Evolutionary conservation across 768 basidiomycete genomes (phyloP).

Genomic region (Naganishia onofrii): DNA sequence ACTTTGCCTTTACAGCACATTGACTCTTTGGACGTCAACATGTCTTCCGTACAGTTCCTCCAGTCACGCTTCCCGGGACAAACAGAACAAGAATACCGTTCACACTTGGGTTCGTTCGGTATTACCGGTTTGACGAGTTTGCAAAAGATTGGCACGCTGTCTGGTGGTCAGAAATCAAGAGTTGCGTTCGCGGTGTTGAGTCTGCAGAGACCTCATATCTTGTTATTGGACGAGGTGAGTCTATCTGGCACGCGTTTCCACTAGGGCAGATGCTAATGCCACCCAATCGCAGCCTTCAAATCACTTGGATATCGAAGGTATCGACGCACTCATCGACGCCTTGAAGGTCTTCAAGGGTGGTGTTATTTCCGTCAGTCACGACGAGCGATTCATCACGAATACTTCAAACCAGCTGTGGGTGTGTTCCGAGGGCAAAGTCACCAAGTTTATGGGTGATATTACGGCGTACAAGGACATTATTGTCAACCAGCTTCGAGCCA

Average conservation of each 20-base stretch:
- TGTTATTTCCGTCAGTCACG: slow-evolving; percentile 86
- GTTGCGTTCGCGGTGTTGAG: slow-evolving; percentile 88
- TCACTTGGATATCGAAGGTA: slow-evolving; percentile 94
- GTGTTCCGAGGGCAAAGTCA: slow-evolving; percentile 75
- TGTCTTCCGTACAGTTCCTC: slow-evolving; percentile 92
- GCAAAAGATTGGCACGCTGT: slow-evolving; percentile 84
- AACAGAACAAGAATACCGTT: slow-evolving; percentile 91
- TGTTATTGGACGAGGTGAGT: slow-evolving; percentile 86
- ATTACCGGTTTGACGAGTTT: slow-evolving; percentile 88
- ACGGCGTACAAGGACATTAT: slow-evolving; percentile 87
- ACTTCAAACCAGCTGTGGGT: slow-evolving; percentile 91
- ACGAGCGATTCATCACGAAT: slow-evolving; percentile 88
- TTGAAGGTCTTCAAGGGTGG: slow-evolving; percentile 74
- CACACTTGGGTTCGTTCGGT: slow-evolving; percentile 94
- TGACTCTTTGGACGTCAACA: slow-evolving; percentile 73
- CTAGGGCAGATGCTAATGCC: neutral
- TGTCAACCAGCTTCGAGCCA: slow-evolving; percentile 67
- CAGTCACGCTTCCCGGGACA: slow-evolving; percentile 88
- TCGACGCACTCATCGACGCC: slow-evolving; percentile 89
- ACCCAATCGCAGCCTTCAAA: slow-evolving; percentile 70
- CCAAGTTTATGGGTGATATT: slow-evolving; percentile 84
- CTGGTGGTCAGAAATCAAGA: slow-evolving; percentile 93
- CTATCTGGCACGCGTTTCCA: neutral
- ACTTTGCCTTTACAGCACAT: slow-evolving; percentile 79
- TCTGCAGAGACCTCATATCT: slow-evolving; percentile 81